Conservation (phyloP, 2,329 filamentous ascomycete species). For the Colletotrichum sp. region DNA sequence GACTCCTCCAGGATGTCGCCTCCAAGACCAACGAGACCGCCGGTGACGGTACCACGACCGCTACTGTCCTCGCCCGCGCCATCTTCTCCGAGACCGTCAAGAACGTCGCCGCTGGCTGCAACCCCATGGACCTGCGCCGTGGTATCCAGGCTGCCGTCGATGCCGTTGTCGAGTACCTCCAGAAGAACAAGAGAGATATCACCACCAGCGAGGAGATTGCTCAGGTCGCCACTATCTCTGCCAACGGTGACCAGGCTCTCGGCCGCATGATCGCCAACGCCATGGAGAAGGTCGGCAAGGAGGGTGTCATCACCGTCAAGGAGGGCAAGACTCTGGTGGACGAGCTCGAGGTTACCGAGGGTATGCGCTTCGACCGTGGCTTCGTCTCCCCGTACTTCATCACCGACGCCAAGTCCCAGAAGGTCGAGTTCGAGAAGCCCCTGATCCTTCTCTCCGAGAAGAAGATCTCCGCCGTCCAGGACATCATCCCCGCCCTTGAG, state of each 20-base stretch:
- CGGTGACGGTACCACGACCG: constrained; percentile 97
- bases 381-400: constrained; percentile 99
- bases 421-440: constrained; percentile 99
- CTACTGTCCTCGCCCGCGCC: constrained; percentile 93
- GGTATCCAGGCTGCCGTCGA: constrained; percentile 97
- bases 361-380: constrained; percentile 99
- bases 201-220: constrained; percentile 97
- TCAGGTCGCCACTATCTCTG: constrained; percentile 97
- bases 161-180: constrained; percentile 90
- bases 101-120: constrained; percentile 99
- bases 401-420: constrained; percentile 97
- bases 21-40: constrained; percentile 99
- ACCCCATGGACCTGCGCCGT: constrained; percentile 97
- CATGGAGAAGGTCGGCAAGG: constrained; percentile 99
- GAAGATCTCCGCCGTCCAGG: constrained; percentile 99
- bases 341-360: constrained; percentile 98
- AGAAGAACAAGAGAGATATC: constrained; percentile 96
- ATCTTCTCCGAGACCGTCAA: constrained; percentile 99
- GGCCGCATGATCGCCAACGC: constrained; percentile 95
- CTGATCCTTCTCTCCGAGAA: constrained; percentile 98
- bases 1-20: constrained; percentile 95
- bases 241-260: constrained; percentile 92
- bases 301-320: constrained; percentile 99
- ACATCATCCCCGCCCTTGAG: constrained; percentile 98
- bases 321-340: constrained; percentile 98